Evolutionary conservation across 108 stramenopile species (phyloP), one percentile per base, ranked within the genome.

Genomic region (Stephanodiscus minutulus): DNA sequence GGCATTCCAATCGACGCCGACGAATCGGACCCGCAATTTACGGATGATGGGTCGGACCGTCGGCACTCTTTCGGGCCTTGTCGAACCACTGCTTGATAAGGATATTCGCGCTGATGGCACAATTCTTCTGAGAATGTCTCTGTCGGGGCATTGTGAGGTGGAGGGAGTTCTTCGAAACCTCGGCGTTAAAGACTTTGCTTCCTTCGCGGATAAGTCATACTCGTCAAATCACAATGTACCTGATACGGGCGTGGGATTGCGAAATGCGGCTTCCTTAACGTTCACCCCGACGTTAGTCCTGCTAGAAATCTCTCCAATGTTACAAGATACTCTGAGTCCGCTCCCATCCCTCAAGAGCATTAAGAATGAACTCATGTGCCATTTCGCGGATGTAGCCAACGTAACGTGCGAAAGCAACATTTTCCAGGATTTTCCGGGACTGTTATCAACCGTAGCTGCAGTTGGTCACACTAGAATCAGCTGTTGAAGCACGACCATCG

Each of bases 31-130:
- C 22, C 52, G 52, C 22, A 22, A 53, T 11, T 8, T 53, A 1
- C 7, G 52, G 52, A 5, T 25, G 24, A 24, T 53, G 52, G 52
- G 52, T 1, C 52, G 25, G 52, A 25, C 7, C 24, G 11, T 53
- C 12, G 52, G 52, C 52, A 53, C 25, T 25, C 25, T 53, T 53
- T 25, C 52, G 52, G 52, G 52, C 9, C 52, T 53, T 24, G 52
- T 24, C 25, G 3, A 0, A 15, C 0, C 3, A 13, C 25, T 53
- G n/a, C n/a, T n/a, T n/a, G n/a, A n/a, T n/a, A n/a, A n/a, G 22
- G 52, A 13, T 13, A 53, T 53, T 53, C 52, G 20, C 15, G 15
- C 11, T 0, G 15, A 20, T 22, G 52, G 52, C 22, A 25, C 52
- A 25, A 25, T 53, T 1, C 5, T 3, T 53, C 8, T 53, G 25